Conservation (phyloP, 1,284 basidiomycete species). For the Leccinum proliferum region DNA sequence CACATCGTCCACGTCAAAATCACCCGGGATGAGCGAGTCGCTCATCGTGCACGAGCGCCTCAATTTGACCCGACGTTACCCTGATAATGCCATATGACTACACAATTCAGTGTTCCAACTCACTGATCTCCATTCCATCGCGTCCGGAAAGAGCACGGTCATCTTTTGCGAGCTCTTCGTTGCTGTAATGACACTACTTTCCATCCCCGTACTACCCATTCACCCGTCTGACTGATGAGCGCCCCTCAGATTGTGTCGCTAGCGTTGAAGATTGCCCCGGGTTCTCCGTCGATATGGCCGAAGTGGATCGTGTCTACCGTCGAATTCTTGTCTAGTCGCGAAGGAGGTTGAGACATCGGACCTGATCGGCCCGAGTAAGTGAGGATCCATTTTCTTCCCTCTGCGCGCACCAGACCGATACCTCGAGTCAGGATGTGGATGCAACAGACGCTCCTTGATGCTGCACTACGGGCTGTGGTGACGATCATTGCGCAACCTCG, state of each 20-base stretch:
- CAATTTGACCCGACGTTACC: slow-evolving; percentile 25
- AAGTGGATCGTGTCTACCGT: slow-evolving; percentile 65
- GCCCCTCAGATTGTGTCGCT: slow-evolving; percentile 59
- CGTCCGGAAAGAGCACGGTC: slow-evolving; percentile 51
- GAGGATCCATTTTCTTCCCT: too few relatives aligned
- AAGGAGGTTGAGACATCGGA: too few relatives aligned
- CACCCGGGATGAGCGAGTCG: slow-evolving; percentile 75
- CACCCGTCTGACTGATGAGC: background rate
- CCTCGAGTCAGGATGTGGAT: too few relatives aligned
- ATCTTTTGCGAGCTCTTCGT: slow-evolving; percentile 67
- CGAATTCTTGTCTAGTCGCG: slow-evolving; percentile 39
- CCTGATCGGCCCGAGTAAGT: too few relatives aligned
- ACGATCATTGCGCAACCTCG: too few relatives aligned
- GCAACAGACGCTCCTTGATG: too few relatives aligned
- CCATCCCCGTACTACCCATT: background rate
- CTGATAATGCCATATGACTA: slow-evolving; percentile 46
- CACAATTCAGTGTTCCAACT: slow-evolving; percentile 50
- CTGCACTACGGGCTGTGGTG: too few relatives aligned
- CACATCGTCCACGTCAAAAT: slow-evolving; percentile 91
- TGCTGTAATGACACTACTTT: slow-evolving; percentile 37
- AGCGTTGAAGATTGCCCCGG: slow-evolving; percentile 65
- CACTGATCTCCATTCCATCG: slow-evolving; percentile 48
- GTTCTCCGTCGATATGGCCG: slow-evolving; percentile 51
- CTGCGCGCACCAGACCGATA: too few relatives aligned
- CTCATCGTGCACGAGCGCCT: background rate